Evolutionary conservation across 1,139 yeast genomes (phyloP).

Genomic region (Nakaseomyces sp.): DNA sequence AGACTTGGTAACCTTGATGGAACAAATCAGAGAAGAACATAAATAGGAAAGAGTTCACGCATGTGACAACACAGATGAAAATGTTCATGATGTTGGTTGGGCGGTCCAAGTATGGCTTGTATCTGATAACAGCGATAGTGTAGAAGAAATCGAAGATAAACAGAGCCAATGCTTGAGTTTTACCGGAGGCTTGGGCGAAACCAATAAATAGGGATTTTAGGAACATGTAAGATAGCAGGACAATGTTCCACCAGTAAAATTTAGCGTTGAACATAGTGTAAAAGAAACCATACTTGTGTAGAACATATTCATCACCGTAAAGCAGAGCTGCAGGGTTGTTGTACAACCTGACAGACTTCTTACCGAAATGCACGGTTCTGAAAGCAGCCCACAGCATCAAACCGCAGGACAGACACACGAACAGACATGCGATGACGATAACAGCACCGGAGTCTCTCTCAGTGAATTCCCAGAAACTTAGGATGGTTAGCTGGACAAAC

Average conservation of each 20-base stretch:
- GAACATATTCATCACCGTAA: conserved; percentile 56
- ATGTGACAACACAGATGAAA: conserved; percentile 51
- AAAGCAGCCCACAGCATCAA: conserved; percentile 50
- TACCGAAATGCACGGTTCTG: conserved; percentile 50
- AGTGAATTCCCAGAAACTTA: conserved; percentile 68
- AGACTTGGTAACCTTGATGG: conserved; percentile 56
- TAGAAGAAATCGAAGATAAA: conserved; percentile 59
- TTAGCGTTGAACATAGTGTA: conserved; percentile 70
- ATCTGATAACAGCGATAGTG: conserved; percentile 46
- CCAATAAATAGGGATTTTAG: conserved; percentile 56
- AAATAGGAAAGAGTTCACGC: conserved; percentile 63
- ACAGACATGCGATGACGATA: conserved; percentile 55
- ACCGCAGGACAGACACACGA: conserved; percentile 45
- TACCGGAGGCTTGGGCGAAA: conserved; percentile 59
- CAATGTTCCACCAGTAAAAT: conserved; percentile 68
- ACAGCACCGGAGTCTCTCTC: conserved; percentile 65
- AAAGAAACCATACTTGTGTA: conserved; percentile 64
- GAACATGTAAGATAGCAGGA: conserved; percentile 45
- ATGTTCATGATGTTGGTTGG: conserved; percentile 61
- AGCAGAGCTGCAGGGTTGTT: conserved; percentile 68
- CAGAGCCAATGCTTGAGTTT: conserved; percentile 54
- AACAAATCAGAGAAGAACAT: conserved; percentile 65
- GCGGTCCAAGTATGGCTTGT: conserved; percentile 58
- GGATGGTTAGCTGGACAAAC: conserved; percentile 56
- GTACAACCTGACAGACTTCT: conserved; percentile 41